Percentiles rank a stretch among this genome's conserved stretches.
These are phyloP conservation scores for Galeopsis tetrahit DNA, from an alignment of 257 asterid genomes.

Conservation along the genomic window DNA sequence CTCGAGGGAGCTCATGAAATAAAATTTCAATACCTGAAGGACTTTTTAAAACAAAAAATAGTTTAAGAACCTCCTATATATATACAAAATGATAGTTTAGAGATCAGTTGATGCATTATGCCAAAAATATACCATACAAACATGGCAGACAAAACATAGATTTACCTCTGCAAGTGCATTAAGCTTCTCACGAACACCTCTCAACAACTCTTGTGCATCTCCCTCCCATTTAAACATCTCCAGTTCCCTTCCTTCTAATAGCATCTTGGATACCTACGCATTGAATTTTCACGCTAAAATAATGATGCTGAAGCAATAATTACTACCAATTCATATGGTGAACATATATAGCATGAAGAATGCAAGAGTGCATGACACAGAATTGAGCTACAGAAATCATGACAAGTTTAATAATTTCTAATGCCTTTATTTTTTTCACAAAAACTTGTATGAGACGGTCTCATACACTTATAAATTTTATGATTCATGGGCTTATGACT, in stretches of 20 bases:
- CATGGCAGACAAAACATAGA: background rate
- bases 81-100: too few relatives aligned
- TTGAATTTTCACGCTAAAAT: constrained; percentile 27
- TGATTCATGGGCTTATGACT: too few relatives aligned
- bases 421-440: background rate
- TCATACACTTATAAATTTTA: too few relatives aligned
- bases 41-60: too few relatives aligned
- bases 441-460: too few relatives aligned
- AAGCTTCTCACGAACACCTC: constrained; percentile 74
- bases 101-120: too few relatives aligned
- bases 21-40: too few relatives aligned
- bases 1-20: too few relatives aligned
- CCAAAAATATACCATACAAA: too few relatives aligned
- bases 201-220: constrained; percentile 67
- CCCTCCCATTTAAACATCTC: constrained; percentile 81
- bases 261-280: constrained; percentile 61
- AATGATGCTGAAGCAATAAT: background rate
- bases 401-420: background rate
- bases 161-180: constrained; percentile 85
- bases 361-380: background rate
- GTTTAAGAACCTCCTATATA: too few relatives aligned
- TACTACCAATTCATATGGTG: background rate
- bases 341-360: constrained; percentile 2
- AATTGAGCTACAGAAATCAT: background rate
- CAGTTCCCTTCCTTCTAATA: constrained; percentile 66